Evolutionary conservation across 129 eudicot genomes (phyloP).

Genomic region (Arctium lappa): DNA sequence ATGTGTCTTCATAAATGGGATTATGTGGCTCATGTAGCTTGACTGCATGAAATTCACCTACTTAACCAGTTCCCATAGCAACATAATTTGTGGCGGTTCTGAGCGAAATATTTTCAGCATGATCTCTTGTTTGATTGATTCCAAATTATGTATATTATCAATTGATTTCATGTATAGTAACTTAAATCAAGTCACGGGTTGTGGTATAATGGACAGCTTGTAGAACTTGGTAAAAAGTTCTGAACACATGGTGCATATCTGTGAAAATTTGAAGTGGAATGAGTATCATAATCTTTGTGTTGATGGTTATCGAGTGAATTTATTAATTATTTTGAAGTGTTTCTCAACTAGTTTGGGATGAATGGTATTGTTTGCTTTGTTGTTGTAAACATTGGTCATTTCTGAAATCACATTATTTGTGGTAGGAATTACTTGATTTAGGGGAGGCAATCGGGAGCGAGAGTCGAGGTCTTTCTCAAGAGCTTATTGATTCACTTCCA

Average conservation of each 20-base stretch:
- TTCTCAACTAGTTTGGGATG: not conserved
- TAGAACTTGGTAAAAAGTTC: not conserved
- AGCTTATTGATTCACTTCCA: slow-evolving; percentile 73
- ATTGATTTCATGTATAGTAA: not conserved
- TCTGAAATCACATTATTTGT: not conserved
- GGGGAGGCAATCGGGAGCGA: slow-evolving; percentile 90
- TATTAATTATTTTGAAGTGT: no score
- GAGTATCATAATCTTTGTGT: not conserved
- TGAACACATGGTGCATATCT: not conserved
- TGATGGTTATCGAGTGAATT: not conserved
- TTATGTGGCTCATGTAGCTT: not conserved
- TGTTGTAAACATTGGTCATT: no score
- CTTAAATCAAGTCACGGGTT: not conserved
- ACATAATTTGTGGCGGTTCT: not conserved
- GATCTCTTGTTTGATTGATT: not conserved
- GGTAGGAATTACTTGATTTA: slow-evolving; percentile 83
- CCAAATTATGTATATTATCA: not conserved
- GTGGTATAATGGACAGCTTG: not conserved
- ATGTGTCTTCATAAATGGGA: not conserved
- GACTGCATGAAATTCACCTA: not conserved
- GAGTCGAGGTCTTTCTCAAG: slow-evolving; percentile 87
- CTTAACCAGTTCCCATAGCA: not conserved
- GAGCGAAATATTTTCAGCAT: not conserved
- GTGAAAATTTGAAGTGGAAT: not conserved
- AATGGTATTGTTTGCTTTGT: no score